A percentile compares a stretch with the other conserved stretches of the same genome.
Conservation (phyloP, 768 basidiomycete species). For the Lactarius akahatsu region DNA sequence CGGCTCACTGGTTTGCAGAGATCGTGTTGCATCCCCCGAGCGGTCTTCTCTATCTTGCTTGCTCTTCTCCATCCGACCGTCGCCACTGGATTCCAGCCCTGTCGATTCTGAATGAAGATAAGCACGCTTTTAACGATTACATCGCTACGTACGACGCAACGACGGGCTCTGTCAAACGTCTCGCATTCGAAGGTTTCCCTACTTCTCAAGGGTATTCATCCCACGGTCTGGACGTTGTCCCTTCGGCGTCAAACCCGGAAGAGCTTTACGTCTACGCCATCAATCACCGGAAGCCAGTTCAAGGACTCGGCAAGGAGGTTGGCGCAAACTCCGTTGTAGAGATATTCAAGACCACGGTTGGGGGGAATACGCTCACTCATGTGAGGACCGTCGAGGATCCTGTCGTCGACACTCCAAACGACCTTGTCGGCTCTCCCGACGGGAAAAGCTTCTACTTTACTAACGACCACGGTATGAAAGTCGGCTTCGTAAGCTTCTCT, state of each 20-base stretch:
- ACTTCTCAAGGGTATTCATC: conserved; percentile 47
- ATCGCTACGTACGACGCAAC: conserved; percentile 59
- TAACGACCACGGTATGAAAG: conserved; percentile 61
- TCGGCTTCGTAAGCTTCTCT: conserved; percentile 46
- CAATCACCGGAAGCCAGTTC: conserved; percentile 61
- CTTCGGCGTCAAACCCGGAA: conserved; percentile 46
- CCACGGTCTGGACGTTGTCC: conserved; percentile 70
- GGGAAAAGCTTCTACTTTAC: conserved; percentile 68
- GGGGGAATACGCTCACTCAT: conserved; percentile 47
- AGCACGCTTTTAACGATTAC: conserved; percentile 48
- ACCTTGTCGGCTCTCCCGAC: conserved; percentile 63
- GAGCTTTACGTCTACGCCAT: conserved; percentile 65
- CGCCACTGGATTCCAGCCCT: conserved; percentile 53
- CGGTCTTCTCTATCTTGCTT: conserved; percentile 62
- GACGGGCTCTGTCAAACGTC: conserved; percentile 45
- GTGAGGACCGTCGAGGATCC: conserved; percentile 58
- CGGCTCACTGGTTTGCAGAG: conserved; percentile 39
- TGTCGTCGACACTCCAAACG: conserved; percentile 65
- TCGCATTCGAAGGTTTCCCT: conserved; percentile 37
- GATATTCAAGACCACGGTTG: conserved; percentile 57
- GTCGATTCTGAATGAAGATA: conserved; percentile 37
- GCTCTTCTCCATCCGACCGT: conserved; percentile 51
- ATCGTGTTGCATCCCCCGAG: conserved; percentile 56
- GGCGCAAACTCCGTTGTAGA: conserved; percentile 77
- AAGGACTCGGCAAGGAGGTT: conserved; percentile 39